Percentiles rank a stretch among this genome's conserved stretches.
Conservation (phyloP, 495 filamentous ascomycete genomes). For the Tuber borchii region DNA sequence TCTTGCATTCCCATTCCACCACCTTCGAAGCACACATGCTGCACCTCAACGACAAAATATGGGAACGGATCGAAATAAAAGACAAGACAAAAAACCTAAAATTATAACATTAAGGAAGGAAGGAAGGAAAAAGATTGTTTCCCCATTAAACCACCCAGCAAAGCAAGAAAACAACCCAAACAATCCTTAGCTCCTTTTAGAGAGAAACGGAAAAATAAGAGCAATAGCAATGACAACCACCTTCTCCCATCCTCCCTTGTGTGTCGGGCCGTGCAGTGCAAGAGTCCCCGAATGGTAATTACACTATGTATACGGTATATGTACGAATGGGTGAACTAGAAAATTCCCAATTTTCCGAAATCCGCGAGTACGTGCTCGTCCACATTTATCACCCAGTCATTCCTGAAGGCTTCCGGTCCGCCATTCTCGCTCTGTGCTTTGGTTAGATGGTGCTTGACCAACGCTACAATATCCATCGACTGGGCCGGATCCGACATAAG, state of each 20-base stretch:
- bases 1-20: not conserved
- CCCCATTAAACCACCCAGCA: not conserved
- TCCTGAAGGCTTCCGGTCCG: slow-evolving; percentile 65
- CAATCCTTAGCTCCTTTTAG: not conserved
- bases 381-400: slow-evolving; percentile 78
- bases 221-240: slow-evolving; percentile 1
- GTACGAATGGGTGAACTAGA: slow-evolving; percentile 11
- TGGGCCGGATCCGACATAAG: slow-evolving; percentile 62
- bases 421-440: slow-evolving; percentile 61
- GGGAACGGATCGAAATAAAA: slow-evolving; percentile 1
- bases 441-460: slow-evolving; percentile 61
- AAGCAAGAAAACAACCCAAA: not conserved
- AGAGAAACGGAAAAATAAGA: not conserved
- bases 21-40: not conserved
- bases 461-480: slow-evolving; percentile 60
- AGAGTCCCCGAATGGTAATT: not conserved
- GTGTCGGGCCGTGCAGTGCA: not conserved
- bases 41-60: not conserved
- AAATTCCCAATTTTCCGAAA: slow-evolving; percentile 54
- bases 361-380: slow-evolving; percentile 68
- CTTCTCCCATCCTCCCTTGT: not conserved
- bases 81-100: not conserved
- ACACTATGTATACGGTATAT: slow-evolving; percentile 3
- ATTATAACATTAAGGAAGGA: not conserved
- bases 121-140: not conserved